Percentiles rank a stretch among this genome's conserved stretches.
These are phyloP conservation scores for Escovopsis sp. DNA, from an alignment of 2,329 filamentous ascomycete species.

Conservation along the genomic window DNA sequence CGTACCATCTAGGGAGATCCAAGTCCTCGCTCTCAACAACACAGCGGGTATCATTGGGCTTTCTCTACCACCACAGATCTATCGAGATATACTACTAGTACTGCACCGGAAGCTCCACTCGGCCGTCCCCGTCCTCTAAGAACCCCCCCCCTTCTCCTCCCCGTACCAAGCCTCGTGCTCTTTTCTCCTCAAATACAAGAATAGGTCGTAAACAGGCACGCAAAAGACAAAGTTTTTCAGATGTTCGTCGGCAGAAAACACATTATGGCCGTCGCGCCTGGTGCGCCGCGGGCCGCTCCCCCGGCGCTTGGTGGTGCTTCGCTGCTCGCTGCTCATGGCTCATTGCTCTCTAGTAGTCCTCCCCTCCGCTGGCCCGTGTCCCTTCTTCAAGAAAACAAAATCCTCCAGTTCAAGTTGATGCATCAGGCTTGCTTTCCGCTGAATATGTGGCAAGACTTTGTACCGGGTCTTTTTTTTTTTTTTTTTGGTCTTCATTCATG, in stretches of 20 bases:
- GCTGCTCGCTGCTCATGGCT: no score
- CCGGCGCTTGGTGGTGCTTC: no score
- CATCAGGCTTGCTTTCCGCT: not conserved
- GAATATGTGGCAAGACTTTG: not conserved
- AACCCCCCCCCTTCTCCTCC: slow-evolving; percentile 1
- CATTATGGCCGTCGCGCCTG: no score
- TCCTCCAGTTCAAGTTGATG: not conserved
- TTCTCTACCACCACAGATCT: slow-evolving; percentile 11
- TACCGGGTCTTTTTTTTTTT: no score
- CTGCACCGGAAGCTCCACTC: slow-evolving; percentile 6
- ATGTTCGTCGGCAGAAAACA: no score
- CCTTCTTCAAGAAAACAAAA: not conserved
- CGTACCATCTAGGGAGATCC: no score
- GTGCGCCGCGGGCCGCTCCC: no score
- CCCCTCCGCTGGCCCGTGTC: no score
- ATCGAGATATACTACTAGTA: slow-evolving; percentile 5
- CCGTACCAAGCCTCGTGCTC: slow-evolving; percentile 1
- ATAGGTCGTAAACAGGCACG: not conserved
- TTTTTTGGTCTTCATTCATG: no score
- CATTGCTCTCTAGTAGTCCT: no score
- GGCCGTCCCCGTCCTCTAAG: not conserved
- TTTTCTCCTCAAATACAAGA: no score
- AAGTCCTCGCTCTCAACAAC: slow-evolving; percentile 7
- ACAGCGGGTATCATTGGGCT: slow-evolving; percentile 26
- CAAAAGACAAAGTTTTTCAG: no score